Evolutionary conservation across 2,329 filamentous ascomycete species (phyloP), one percentile per base, ranked within the genome.

Genomic region (Xylaria sp.): DNA sequence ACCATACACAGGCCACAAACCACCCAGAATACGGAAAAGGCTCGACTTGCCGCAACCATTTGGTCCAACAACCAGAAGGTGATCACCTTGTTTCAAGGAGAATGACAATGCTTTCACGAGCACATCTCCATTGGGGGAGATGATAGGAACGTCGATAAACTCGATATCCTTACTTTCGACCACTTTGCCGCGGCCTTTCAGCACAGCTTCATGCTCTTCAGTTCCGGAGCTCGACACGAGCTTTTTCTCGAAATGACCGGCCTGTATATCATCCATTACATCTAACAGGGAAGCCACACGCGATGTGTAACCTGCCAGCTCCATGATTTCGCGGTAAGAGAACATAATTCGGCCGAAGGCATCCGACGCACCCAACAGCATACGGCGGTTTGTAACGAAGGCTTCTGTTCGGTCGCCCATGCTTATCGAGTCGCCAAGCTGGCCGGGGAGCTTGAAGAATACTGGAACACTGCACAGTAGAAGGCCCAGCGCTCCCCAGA

Each of bases 1-100:
- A 73, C 96, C 95, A 80, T 99, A 99, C 13, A 98, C 96, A 18
- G 96, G 96, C 96, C 96, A 99, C 2, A 99, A 86, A 0, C 96
- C 96, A 70, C 96, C 96, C 0, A 99, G 88, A 74, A 99, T 99
- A 46, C 96, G 91, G 88, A 99, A 99, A 2, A 99, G 87, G 18
- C 92, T 97, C 0, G 94, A 97, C 81, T 99, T 99, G 51, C 96
- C 96, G 80, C 96, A 99, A 46, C 96, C 96, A 79, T 99, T 99
- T 25, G 96, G 96, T 0, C 96, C 96, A 51, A 98, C 93, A 51
- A 99, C 96, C 46, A 99, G 89, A 7, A 99, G 87, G 76, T 99
- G 96, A 69, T 97, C 94, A 65, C 94, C 94, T 1, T 92, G 91
- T 65, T 90, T 88, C 71, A 99, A 93, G 34, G 90, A 89, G 82